Evolutionary conservation across 1,284 basidiomycete genomes (phyloP).

Genomic region (Calocybe gambosa): DNA sequence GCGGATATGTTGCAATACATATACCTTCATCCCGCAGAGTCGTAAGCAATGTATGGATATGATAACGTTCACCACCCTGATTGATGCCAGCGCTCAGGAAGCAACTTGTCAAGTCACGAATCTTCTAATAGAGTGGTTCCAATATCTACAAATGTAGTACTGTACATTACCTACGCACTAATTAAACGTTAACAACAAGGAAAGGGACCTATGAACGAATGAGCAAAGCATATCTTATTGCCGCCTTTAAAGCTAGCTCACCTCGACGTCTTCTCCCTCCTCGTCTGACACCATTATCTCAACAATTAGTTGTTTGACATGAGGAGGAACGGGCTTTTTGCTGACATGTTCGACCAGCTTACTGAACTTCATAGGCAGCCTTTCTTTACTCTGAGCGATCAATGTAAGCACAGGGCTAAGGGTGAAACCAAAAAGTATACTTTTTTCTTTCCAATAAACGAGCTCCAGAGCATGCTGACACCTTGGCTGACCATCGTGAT

Average conservation of each 20-base stretch:
- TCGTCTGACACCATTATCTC: slow-evolving; percentile 95
- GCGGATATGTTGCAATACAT: slow-evolving; percentile 26
- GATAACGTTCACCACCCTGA: too few relatives aligned
- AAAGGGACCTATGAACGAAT: slow-evolving; percentile 53
- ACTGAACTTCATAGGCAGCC: slow-evolving; percentile 85
- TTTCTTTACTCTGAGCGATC: slow-evolving; percentile 68
- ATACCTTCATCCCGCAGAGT: slow-evolving; percentile 19
- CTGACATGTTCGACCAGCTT: slow-evolving; percentile 90
- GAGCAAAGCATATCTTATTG: background rate
- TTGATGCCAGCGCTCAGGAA: too few relatives aligned
- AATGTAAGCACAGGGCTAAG: slow-evolving; percentile 4
- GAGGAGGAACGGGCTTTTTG: slow-evolving; percentile 84
- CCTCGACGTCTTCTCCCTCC: slow-evolving; percentile 85
- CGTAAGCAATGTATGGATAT: background rate
- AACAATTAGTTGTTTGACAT: slow-evolving; percentile 79
- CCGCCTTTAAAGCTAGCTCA: slow-evolving; percentile 22
- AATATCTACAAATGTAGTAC: background rate
- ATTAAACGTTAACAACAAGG: slow-evolving; percentile 52
- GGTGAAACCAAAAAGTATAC: slow-evolving; percentile 26
- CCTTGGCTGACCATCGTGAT: slow-evolving; percentile 96
- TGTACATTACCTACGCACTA: slow-evolving; percentile 3
- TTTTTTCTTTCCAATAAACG: slow-evolving; percentile 90
- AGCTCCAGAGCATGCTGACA: slow-evolving; percentile 97
- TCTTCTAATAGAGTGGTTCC: background rate
- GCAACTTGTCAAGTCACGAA: too few relatives aligned